A percentile compares a stretch with the other conserved stretches of the same genome.
These are phyloP conservation scores for Trypanosoma melophagium DNA, from an alignment of 208 protist species.

Conservation along the genomic window DNA sequence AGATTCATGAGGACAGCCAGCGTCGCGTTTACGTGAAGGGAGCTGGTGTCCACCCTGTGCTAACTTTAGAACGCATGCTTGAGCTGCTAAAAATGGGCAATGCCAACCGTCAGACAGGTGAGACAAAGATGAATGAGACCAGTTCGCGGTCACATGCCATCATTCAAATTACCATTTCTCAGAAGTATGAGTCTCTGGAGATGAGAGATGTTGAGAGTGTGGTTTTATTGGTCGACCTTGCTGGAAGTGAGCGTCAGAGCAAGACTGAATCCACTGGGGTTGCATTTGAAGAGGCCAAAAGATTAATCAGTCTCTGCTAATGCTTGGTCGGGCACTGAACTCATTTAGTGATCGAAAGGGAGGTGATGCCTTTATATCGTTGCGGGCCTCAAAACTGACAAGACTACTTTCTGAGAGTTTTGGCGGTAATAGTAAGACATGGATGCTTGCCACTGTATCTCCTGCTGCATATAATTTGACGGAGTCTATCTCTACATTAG, in stretches of 20 bases:
- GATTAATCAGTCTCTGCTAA: conserved; percentile 87
- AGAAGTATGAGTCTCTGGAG: conserved; percentile 64
- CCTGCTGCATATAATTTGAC: conserved; percentile 78
- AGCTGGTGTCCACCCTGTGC: conserved; percentile 68
- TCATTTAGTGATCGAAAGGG: conserved; percentile 76
- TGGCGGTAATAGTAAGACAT: conserved; percentile 90
- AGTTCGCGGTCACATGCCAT: conserved; percentile 97
- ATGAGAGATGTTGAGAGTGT: conserved; percentile 47
- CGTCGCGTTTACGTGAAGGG: conserved; percentile 56
- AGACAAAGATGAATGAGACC: conserved; percentile 70
- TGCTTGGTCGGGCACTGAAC: conserved; percentile 85
- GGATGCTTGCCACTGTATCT: conserved; percentile 85
- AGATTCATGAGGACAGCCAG: conserved; percentile 61
- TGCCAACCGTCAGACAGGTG: conserved; percentile 44
- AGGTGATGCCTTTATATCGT: conserved; percentile 62
- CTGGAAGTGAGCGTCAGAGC: conserved; percentile 70
- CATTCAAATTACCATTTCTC: conserved; percentile 86
- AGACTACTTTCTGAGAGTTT: conserved; percentile 88
- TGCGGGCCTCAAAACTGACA: conserved; percentile 90
- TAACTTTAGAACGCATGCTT: conserved; percentile 61
- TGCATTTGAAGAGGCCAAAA: conserved; percentile 88
- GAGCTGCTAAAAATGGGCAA: conserved; percentile 62
- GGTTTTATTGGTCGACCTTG: conserved; percentile 73
- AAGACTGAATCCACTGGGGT: conserved; percentile 78
- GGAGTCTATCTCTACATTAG: conserved; percentile 79